These are phyloP conservation scores for Stephania yunnanensis DNA, from an alignment of 164 flowering plant genomes.

Conservation along the genomic window DNA sequence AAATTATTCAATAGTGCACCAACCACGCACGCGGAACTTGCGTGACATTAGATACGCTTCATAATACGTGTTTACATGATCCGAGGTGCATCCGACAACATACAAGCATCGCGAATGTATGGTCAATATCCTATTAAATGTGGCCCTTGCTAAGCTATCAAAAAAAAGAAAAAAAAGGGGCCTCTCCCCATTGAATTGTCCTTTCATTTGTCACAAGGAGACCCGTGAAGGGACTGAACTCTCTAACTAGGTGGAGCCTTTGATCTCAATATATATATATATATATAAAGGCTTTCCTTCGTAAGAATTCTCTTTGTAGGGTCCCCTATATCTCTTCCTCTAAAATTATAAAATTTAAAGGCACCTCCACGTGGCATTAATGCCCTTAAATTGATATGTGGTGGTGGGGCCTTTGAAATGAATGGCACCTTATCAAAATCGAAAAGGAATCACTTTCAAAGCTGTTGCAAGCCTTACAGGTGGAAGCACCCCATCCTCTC, in stretches of 20 bases:
- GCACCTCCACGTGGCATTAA: conserved; percentile 4
- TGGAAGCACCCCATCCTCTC: conserved; percentile 5
- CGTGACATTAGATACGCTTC: too few relatives aligned
- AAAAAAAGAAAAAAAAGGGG: too few relatives aligned
- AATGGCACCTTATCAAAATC: not conserved
- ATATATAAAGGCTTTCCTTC: not conserved
- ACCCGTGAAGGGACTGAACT: conserved; percentile 15
- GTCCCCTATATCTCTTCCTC: not conserved
- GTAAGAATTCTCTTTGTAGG: not conserved
- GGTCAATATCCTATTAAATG: too few relatives aligned
- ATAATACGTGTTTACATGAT: too few relatives aligned
- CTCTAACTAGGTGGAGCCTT: not conserved
- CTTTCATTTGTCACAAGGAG: conserved; percentile 2
- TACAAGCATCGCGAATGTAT: too few relatives aligned
- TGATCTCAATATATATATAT: too few relatives aligned
- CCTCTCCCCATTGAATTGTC: not conserved
- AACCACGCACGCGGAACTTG: too few relatives aligned
- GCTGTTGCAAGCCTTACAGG: not conserved
- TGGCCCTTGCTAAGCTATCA: too few relatives aligned
- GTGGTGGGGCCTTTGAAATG: conserved; percentile 1
- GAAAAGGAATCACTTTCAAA: not conserved
- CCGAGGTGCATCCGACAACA: too few relatives aligned
- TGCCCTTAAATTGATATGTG: not conserved
- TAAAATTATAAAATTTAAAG: not conserved
- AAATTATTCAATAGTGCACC: too few relatives aligned